Evolutionary conservation across 176 grass and related monocot genomes (phyloP), one percentile per base, ranked within the genome.

Genomic region (Musa schizocarpa): DNA sequence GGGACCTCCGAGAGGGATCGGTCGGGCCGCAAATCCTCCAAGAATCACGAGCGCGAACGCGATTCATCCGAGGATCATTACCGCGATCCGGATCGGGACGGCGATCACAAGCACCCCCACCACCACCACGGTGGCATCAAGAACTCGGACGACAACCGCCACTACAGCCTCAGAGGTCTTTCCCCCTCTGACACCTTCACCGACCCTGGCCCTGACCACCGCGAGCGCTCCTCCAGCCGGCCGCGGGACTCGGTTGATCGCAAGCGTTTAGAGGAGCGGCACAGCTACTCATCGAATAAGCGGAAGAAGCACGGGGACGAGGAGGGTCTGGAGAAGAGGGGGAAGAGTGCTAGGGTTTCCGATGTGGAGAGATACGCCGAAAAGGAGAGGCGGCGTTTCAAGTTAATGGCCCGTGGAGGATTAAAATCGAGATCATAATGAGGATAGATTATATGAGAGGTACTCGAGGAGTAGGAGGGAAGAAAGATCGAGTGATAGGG

Each of bases 221-320:
- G 57, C 54, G 24, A 74, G n/a, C 61, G 72, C 1, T 76, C 57
- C 19, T 21, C 74, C 53, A 91, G 26, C 26, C 1, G 26, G 26
- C 26, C 26, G 26, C 86, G 66, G 24, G 74, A 85, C 74, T 93
- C 88, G 1, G 85, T 75, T 9, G 94, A 97, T 16, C 69, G 54
- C 2, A 56, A 71, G 53, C 16, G 52, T 12, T 9, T 12, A 12
- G 74, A 76, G 17, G 56, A 76, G 74, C 17, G 29, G 54, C 26
- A 26, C 13, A n/a, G 3, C 21, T 70, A 81, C 26, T 79, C 80
- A 52, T 85, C 87, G 77, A 83, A 78, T 72, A 88, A 72, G 77
- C 48, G 83, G 48, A 90, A 83, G 69, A 74, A 65, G 70, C 53
- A 77, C 50, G 77, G 74, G 53, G 50, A 78, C 17, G 74, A 71